Percentiles rank a stretch among this genome's conserved stretches.
phyloP scores from a whole-genome alignment of 1,284 basidiomycete genomes.

The Trametes polyzona region DNA sequence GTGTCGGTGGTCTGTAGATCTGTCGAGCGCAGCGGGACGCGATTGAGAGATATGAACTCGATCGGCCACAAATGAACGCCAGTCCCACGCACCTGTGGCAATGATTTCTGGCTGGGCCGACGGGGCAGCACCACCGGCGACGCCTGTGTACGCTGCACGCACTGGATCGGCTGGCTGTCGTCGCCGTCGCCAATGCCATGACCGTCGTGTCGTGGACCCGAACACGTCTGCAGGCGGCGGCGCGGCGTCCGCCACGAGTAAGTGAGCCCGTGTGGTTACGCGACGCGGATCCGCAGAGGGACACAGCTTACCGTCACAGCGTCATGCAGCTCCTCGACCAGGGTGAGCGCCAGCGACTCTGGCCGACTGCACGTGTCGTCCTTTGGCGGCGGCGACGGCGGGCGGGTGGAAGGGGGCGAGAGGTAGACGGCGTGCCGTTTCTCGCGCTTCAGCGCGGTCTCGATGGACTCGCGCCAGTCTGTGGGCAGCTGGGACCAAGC shows the following conservation, averaged over 20 bases:
- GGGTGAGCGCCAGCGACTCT: conserved; percentile 13
- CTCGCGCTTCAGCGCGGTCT: conserved; percentile 40
- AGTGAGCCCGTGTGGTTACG: conserved; percentile 11
- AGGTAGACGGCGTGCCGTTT: conserved; percentile 29
- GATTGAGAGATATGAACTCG: conserved; percentile 11
- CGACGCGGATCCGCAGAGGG: conserved; percentile 13
- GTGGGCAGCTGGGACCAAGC: conserved; percentile 47
- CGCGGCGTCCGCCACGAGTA: conserved; percentile 12
- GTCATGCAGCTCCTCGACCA: conserved; percentile 17
- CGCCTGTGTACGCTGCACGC: conserved; percentile 12
- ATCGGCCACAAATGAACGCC: conserved; percentile 5
- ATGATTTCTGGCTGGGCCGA: conserved; percentile 23
- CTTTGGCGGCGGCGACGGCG: conserved; percentile 12
- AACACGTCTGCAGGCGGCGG: conserved; percentile 20
- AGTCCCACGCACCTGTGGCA: conserved; percentile 20
- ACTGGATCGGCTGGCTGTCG: conserved; percentile 12
- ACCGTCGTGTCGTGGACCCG: conserved; percentile 14
- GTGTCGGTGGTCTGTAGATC: conserved; percentile 41
- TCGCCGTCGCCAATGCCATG: too few relatives aligned
- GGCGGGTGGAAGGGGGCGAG: neutral
- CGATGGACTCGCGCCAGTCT: conserved; percentile 54
- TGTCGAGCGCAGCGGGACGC: conserved; percentile 13
- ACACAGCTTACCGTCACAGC: conserved; percentile 13
- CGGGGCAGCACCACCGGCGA: conserved; percentile 9
- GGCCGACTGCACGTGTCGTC: conserved; percentile 14